Base-by-base conservation (phyloP, 78 protist species). In the Bodo saltans region DNA sequence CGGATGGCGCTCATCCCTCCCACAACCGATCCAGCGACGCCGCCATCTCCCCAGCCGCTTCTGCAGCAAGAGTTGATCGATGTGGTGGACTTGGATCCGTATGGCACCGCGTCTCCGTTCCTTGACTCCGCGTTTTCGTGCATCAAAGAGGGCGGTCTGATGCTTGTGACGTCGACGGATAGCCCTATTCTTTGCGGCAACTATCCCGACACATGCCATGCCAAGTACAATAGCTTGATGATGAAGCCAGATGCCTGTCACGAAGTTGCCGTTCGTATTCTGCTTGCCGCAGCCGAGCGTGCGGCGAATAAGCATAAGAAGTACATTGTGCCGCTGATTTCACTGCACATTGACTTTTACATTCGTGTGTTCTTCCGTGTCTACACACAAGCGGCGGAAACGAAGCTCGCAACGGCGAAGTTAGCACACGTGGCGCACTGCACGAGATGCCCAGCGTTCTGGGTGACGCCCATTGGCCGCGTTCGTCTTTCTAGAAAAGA, bases 41-140 rank as follows among this genome's bases (percentile, higher is more conserved):
- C 25, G 41, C n/a, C n/a, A n/a, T 4, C 30, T 12, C 34, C 73
- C 38, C 73, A 12, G 17, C 25, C 34, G 3, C 42, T 53, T n/a
- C 32, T 71, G 70, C 23, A 21, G 37, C 40, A 17, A 2, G 78
- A 85, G 25, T 70, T 42, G 35, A 94, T 95, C 53, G 95, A 96
- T 39, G 94, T 96, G 34, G 85, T 98, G 26, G 99, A 98, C 74
- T 91, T 98, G 27, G 99, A 98, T 78, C 99, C 99, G 21, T 98
- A 98, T 70, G 99, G 99, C 34, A 67, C 99, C 0, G 97, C 99
- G 25, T 52, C 95, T 12, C 92, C 88, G 28, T 97, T 97, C 76
- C 74, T 98, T 1, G 99, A 97, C 78, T 81, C 91, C 12, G 99
- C 99, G 4, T 92, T 98, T 0, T 92, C 3, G 67, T 34, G 70